Percentiles rank a stretch among this genome's conserved stretches.
Evolutionary conservation across 1,284 basidiomycete genomes (phyloP).

Genomic region (Apiotrichum akiyoshidainum): DNA sequence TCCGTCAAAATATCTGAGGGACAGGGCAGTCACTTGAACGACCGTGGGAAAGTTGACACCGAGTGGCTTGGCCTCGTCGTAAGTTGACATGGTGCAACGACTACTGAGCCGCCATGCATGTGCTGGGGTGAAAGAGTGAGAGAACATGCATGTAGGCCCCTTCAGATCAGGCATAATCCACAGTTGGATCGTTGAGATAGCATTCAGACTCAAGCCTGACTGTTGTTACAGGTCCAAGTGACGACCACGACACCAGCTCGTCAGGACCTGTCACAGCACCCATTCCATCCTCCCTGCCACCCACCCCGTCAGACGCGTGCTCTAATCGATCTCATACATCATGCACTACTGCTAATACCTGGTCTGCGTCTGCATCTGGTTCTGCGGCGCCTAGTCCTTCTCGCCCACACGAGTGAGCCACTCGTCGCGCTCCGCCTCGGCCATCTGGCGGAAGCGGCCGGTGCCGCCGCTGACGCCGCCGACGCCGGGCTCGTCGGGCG

Average conservation of each 20-base stretch:
- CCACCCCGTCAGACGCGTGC: neutral
- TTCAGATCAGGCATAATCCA: too few relatives aligned
- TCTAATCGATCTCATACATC: conserved; percentile 12
- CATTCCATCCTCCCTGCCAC: neutral
- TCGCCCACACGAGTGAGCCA: conserved; percentile 87
- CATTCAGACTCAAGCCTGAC: too few relatives aligned
- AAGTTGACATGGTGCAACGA: too few relatives aligned
- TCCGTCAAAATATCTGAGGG: conserved; percentile 1
- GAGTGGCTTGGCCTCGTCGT: too few relatives aligned
- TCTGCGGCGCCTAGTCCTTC: conserved; percentile 63
- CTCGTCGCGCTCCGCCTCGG: conserved; percentile 75
- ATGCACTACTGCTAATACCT: conserved; percentile 8
- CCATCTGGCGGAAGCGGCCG: conserved; percentile 79
- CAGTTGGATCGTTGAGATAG: too few relatives aligned
- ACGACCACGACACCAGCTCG: neutral
- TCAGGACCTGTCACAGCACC: neutral
- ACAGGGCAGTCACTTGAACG: neutral
- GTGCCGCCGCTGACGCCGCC: conserved; percentile 50
- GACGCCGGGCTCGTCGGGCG: conserved; percentile 36
- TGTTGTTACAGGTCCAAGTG: too few relatives aligned
- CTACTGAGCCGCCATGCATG: too few relatives aligned
- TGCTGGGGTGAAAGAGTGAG: too few relatives aligned
- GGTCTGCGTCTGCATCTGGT: neutral
- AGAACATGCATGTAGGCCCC: too few relatives aligned
- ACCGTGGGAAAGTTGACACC: conserved; percentile 4